phyloP scores from a whole-genome alignment of 768 basidiomycete genomes.

The Suillus weaverae region DNA sequence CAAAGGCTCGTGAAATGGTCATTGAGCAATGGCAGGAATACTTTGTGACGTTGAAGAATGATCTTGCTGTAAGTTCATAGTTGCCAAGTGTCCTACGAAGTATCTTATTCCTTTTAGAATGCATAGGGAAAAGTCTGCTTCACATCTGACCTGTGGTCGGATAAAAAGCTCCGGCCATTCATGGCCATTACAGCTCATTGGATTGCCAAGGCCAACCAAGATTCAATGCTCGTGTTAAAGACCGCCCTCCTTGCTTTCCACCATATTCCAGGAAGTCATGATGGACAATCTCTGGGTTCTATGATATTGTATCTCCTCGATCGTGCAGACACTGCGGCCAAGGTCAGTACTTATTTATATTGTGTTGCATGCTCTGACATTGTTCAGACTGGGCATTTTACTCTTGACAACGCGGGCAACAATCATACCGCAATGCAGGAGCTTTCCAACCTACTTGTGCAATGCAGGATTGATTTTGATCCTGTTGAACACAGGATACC shows the following conservation, averaged over 20 bases:
- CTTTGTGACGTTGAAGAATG: background rate
- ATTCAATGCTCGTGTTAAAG: background rate
- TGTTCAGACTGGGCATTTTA: slow-evolving; percentile 10
- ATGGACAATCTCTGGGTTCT: slow-evolving; percentile 4
- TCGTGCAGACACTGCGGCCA: background rate
- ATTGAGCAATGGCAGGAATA: background rate
- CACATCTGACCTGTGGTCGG: slow-evolving; percentile 37
- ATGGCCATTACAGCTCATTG: slow-evolving; percentile 38
- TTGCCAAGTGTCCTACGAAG: background rate
- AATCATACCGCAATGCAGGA: slow-evolving; percentile 11
- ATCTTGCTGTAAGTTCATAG: slow-evolving; percentile 2
- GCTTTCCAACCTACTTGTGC: background rate
- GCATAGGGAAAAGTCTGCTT: slow-evolving; percentile 14
- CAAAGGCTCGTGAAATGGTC: slow-evolving; percentile 8
- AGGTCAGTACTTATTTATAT: background rate
- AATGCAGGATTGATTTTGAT: slow-evolving; percentile 11
- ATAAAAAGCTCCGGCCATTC: slow-evolving; percentile 23
- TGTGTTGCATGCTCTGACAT: slow-evolving; percentile 12
- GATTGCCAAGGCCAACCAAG: background rate
- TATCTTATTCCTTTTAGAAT: background rate
- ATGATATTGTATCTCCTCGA: background rate
- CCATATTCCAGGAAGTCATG: slow-evolving; percentile 12
- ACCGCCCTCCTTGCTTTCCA: slow-evolving; percentile 17
- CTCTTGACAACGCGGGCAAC: slow-evolving; percentile 14
- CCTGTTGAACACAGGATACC: slow-evolving; percentile 8